Conservation (phyloP, 495 filamentous ascomycete species). For the Daldinia loculata region DNA sequence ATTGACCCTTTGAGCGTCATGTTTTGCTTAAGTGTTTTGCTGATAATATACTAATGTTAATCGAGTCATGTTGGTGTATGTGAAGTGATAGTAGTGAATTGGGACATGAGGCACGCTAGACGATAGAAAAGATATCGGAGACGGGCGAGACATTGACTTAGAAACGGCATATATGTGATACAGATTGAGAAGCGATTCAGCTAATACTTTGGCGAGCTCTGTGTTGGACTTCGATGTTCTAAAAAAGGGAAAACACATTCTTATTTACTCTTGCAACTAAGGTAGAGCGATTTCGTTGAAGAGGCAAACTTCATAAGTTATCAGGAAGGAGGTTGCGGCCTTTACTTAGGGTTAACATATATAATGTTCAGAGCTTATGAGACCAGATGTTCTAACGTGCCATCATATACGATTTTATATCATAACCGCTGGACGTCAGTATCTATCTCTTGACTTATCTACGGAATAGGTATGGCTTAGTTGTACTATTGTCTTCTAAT, state of each 20-base stretch:
- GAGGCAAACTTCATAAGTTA: not conserved
- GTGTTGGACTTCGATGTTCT: not conserved
- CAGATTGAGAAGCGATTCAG: not conserved
- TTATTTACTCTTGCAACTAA: not conserved
- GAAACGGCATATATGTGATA: not conserved
- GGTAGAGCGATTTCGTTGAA: not conserved
- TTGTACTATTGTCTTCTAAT: no score
- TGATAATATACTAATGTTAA: slow-evolving; percentile 8
- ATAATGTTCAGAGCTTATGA: not conserved
- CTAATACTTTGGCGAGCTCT: not conserved
- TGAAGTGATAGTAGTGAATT: not conserved
- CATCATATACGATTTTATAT: not conserved
- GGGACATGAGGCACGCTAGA: not conserved
- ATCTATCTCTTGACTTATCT: not conserved
- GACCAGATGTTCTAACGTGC: not conserved
- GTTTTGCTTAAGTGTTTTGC: not conserved
- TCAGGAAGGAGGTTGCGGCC: not conserved
- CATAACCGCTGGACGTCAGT: no score
- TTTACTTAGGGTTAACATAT: not conserved
- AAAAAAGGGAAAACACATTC: not conserved
- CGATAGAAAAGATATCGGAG: not conserved
- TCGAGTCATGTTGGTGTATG: not conserved
- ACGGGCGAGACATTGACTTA: slow-evolving; percentile 3
- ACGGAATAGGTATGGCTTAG: not conserved
- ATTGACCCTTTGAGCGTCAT: slow-evolving; percentile 39